These are phyloP conservation scores for Trichoderma sp. DNA, from an alignment of 2,329 filamentous ascomycete genomes.

Conservation along the genomic window DNA sequence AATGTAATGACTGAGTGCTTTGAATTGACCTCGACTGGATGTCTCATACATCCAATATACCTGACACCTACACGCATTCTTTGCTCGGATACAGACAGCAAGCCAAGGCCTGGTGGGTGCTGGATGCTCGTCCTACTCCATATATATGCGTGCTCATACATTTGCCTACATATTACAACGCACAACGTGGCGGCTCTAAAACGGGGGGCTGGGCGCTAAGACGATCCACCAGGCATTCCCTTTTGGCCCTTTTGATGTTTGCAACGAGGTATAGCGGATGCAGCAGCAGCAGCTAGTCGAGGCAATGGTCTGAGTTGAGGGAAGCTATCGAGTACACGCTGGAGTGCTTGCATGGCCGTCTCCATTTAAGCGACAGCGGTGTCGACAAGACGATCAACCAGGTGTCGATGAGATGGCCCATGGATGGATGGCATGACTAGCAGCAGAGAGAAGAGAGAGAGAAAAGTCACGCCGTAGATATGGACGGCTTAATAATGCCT, in stretches of 20 bases:
- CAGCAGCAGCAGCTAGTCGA: not conserved
- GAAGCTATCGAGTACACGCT: conserved; percentile 13
- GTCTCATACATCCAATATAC: not conserved
- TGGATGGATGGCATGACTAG: not conserved
- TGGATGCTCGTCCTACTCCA: conserved; percentile 12
- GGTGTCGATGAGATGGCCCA: not conserved
- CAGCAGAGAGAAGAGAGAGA: not conserved
- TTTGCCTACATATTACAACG: conserved; percentile 11
- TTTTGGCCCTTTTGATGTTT: conserved; percentile 19
- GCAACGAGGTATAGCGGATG: conserved; percentile 22
- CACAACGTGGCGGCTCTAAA: conserved; percentile 28
- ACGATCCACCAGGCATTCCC: conserved; percentile 18
- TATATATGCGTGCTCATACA: conserved; percentile 6
- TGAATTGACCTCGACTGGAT: not conserved
- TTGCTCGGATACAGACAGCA: not conserved
- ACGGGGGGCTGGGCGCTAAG: conserved; percentile 27
- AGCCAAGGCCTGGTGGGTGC: not conserved
- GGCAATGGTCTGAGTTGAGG: not conserved
- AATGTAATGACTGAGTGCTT: not conserved
- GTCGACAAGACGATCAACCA: not conserved
- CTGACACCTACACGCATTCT: not conserved
- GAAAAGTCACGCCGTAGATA: not conserved
- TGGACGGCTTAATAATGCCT: not conserved
- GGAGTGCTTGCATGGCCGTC: conserved; percentile 26
- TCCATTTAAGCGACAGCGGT: conserved; percentile 5